A percentile compares a stretch with the other conserved stretches of the same genome.
These are phyloP conservation scores for Medakamo hakoo DNA, from an alignment of 139 green algal genomes.

Conservation along the genomic window DNA sequence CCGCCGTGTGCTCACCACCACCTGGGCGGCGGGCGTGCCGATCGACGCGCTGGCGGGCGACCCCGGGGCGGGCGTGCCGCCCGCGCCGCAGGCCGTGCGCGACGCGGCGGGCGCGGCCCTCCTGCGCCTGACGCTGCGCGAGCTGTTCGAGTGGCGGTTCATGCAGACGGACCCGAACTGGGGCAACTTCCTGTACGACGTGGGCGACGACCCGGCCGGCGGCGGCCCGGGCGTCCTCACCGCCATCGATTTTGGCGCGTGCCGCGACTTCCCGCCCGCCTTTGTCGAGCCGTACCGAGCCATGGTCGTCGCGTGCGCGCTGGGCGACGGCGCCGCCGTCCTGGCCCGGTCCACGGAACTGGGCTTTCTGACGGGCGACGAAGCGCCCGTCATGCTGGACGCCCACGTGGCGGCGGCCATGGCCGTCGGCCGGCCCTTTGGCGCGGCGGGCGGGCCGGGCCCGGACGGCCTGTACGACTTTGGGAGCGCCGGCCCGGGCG, in stretches of 20 bases:
- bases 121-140: slow-evolving; percentile 68
- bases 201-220: slow-evolving; percentile 21
- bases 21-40: slow-evolving; percentile 61
- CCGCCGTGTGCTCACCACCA: slow-evolving; percentile 53
- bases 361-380: slow-evolving; percentile 86
- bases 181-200: slow-evolving; percentile 95
- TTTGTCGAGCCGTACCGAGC: slow-evolving; percentile 71
- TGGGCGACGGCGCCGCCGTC: slow-evolving; percentile 44
- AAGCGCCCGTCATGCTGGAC: slow-evolving; percentile 69
- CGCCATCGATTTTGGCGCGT: slow-evolving; percentile 90
- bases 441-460: slow-evolving; percentile 6
- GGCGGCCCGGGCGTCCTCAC: slow-evolving; percentile 42
- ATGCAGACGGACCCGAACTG: slow-evolving; percentile 88
- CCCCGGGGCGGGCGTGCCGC: no score
- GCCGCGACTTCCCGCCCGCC: slow-evolving; percentile 43
- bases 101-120: slow-evolving; percentile 60
- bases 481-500: slow-evolving; percentile 11
- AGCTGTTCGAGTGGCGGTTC: slow-evolving; percentile 87
- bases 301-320: slow-evolving; percentile 82
- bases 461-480: slow-evolving; percentile 67
- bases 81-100: slow-evolving; percentile 48
- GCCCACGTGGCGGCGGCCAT: slow-evolving; percentile 81
- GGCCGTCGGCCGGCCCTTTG: slow-evolving; percentile 79
- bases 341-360: slow-evolving; percentile 49
- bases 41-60: slow-evolving; percentile 62